Percentiles rank a stretch among this genome's conserved stretches.
phyloP scores from a whole-genome alignment of 2,329 filamentous ascomycete genomes.

The Aschersonia sp. region DNA sequence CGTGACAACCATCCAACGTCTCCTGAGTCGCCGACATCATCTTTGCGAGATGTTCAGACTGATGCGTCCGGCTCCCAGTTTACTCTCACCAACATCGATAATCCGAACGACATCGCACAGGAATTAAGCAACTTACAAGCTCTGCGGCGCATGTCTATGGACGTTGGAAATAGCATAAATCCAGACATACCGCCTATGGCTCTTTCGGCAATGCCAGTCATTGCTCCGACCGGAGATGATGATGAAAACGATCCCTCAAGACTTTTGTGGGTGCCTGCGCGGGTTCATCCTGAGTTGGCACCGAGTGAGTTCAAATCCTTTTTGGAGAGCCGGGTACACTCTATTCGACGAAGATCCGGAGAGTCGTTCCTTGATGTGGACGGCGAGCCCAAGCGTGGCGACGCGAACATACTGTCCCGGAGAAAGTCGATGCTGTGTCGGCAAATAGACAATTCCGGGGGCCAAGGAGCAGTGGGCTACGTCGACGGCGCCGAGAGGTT shows the following conservation, averaged over 20 bases:
- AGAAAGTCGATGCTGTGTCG: conserved; percentile 94
- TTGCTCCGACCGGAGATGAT: conserved; percentile 57
- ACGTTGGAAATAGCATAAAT: conserved; percentile 59
- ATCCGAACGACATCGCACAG: conserved; percentile 78
- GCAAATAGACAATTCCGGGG: conserved; percentile 65
- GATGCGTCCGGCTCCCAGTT: conserved; percentile 54
- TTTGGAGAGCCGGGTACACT: conserved; percentile 81
- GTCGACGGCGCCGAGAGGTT: conserved; percentile 72
- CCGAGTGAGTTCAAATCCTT: conserved; percentile 96
- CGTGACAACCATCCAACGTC: conserved; percentile 27
- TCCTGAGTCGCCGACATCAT: conserved; percentile 36
- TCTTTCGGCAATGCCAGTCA: conserved; percentile 54
- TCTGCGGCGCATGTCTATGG: conserved; percentile 87
- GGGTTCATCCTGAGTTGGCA: conserved; percentile 85
- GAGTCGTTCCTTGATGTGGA: conserved; percentile 51
- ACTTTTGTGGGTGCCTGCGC: conserved; percentile 89
- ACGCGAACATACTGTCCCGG: conserved; percentile 50
- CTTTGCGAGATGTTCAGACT: conserved; percentile 38
- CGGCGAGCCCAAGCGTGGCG: conserved; percentile 31
- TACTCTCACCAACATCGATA: conserved; percentile 78
- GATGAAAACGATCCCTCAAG: conserved; percentile 81
- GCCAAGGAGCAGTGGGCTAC: conserved; percentile 47
- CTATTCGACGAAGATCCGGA: conserved; percentile 72
- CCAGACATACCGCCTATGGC: conserved; percentile 62
- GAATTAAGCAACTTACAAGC: conserved; percentile 88